phyloP scores from a whole-genome alignment of 1,284 basidiomycete genomes.

The Microbotryum violaceum region DNA sequence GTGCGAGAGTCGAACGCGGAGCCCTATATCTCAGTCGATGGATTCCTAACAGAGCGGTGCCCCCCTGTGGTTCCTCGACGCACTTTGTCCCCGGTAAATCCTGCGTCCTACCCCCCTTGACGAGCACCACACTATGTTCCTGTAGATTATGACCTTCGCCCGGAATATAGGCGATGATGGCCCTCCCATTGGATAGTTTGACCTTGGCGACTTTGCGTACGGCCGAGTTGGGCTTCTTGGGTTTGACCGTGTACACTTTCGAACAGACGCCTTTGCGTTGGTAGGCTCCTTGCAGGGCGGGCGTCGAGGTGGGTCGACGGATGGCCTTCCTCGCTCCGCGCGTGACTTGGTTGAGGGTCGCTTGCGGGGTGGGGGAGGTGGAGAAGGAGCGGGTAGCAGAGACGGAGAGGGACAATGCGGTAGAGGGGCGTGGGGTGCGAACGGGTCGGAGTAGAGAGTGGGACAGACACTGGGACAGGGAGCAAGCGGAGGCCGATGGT shows the following conservation, averaged over 20 bases:
- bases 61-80: slow-evolving; percentile 43
- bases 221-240: slow-evolving; percentile 98
- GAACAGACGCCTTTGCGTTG: slow-evolving; percentile 87
- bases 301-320: slow-evolving; percentile 52
- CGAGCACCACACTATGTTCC: slow-evolving; percentile 91
- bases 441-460: not conserved
- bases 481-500: too few species aligned
- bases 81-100: slow-evolving; percentile 95
- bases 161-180: slow-evolving; percentile 86
- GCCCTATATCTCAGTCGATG: not conserved
- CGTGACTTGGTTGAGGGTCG: slow-evolving; percentile 37
- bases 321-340: slow-evolving; percentile 46
- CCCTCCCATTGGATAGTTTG: slow-evolving; percentile 83
- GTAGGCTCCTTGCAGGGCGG: slow-evolving; percentile 65
- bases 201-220: slow-evolving; percentile 95
- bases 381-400: slow-evolving; percentile 21
- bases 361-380: slow-evolving; percentile 15
- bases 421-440: not conserved
- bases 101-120: slow-evolving; percentile 89
- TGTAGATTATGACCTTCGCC: slow-evolving; percentile 98
- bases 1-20: not conserved
- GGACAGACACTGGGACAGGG: not conserved
- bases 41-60: too few species aligned
- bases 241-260: slow-evolving; percentile 73
- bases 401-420: not conserved